phyloP scores from a whole-genome alignment of 73 alveolate genomes.

The Blepharisma japonicum region DNA sequence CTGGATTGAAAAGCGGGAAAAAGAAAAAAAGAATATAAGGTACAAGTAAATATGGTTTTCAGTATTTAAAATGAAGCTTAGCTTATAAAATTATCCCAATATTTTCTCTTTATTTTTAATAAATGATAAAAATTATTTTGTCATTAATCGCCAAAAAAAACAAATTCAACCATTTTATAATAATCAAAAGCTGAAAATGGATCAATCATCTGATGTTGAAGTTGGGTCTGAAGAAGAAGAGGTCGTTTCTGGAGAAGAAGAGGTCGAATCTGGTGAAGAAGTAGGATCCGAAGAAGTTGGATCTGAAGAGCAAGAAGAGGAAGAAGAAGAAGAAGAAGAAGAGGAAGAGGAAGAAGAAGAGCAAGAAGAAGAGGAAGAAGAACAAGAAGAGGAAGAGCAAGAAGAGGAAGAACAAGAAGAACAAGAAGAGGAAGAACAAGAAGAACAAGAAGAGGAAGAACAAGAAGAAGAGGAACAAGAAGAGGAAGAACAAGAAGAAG shows the following conservation, averaged over 20 bases:
- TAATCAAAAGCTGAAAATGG: no score
- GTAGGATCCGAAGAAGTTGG: background rate
- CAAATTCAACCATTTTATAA: no score
- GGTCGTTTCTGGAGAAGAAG: background rate
- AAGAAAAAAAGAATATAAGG: no score
- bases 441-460: constrained; percentile 22
- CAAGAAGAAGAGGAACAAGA: constrained; percentile 23
- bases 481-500: constrained; percentile 25
- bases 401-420: constrained; percentile 12
- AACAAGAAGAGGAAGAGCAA: background rate
- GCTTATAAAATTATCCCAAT: no score
- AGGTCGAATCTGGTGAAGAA: background rate
- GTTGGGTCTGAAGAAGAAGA: no score
- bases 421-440: constrained; percentile 12
- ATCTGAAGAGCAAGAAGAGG: constrained; percentile 31
- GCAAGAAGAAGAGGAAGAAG: background rate
- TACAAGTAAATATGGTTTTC: no score
- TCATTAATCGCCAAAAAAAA: no score
- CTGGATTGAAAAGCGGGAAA: no score
- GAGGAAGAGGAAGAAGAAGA: background rate
- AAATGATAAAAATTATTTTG: no score
- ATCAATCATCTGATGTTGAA: no score
- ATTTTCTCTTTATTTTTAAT: no score
- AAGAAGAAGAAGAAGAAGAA: constrained; percentile 17
- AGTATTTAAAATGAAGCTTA: no score